Conservation (phyloP, 163 green algal species). For the Scenedesmus sp. region DNA sequence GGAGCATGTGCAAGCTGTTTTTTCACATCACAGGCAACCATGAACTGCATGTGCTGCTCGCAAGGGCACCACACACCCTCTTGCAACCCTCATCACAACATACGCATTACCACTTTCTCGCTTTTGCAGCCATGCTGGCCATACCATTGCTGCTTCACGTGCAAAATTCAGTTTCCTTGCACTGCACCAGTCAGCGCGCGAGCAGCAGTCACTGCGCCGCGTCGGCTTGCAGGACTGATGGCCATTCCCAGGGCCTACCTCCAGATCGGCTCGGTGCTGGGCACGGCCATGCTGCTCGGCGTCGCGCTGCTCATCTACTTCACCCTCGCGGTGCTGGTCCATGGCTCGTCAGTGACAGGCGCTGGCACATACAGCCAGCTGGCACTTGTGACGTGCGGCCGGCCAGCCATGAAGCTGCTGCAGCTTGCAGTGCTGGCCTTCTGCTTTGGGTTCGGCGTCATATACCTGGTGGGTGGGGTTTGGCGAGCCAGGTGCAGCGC, state of each 20-base stretch:
- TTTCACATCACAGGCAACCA: too few relatives aligned
- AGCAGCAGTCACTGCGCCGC: too few relatives aligned
- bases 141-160: too few relatives aligned
- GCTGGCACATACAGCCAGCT: slow-evolving; percentile 31
- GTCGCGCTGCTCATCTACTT: slow-evolving; percentile 45
- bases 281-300: background rate
- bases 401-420: background rate
- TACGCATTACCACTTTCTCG: too few relatives aligned
- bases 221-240: slow-evolving; percentile 38
- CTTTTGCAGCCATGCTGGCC: too few relatives aligned
- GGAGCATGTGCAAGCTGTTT: background rate
- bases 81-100: too few relatives aligned
- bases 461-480: slow-evolving; percentile 12
- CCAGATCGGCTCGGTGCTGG: slow-evolving; percentile 9
- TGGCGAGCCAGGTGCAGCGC: too few relatives aligned
- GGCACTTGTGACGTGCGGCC: background rate
- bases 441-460: slow-evolving; percentile 27
- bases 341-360: background rate
- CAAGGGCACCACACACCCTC: too few relatives aligned
- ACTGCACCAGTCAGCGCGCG: too few relatives aligned
- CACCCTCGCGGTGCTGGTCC: slow-evolving; percentile 33
- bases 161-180: too few relatives aligned
- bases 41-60: too few relatives aligned
- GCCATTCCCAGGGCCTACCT: slow-evolving; percentile 25
- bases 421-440: slow-evolving; percentile 13